Percentiles rank a stretch among this genome's conserved stretches.
These are phyloP conservation scores for Cytospora schulzeri DNA, from an alignment of 2,329 filamentous ascomycete species.

Conservation along the genomic window DNA sequence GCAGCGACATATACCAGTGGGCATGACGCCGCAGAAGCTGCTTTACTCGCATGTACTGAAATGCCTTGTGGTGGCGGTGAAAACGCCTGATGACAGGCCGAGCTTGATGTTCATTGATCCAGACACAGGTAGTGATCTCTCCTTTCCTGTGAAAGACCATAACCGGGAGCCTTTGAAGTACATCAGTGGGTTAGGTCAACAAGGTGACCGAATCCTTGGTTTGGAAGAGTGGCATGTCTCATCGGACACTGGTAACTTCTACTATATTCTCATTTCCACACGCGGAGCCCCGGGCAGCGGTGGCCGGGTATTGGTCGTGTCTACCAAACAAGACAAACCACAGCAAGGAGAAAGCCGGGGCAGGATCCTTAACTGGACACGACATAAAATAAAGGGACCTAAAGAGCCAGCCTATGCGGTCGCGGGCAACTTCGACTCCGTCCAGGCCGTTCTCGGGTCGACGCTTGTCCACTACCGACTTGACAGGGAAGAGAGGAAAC, in stretches of 20 bases:
- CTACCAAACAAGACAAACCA: conserved; percentile 42
- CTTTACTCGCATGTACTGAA: conserved; percentile 57
- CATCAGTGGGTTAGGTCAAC: conserved; percentile 58
- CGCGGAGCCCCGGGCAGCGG: conserved; percentile 35
- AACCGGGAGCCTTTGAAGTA: conserved; percentile 45
- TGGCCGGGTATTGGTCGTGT: conserved; percentile 59
- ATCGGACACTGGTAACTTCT: conserved; percentile 59
- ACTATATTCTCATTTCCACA: conserved; percentile 64
- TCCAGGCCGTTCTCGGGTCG: conserved; percentile 38
- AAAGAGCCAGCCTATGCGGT: conserved; percentile 57
- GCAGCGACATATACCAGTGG: conserved; percentile 50
- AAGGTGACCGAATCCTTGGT: conserved; percentile 60
- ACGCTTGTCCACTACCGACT: conserved; percentile 38
- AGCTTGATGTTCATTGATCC: conserved; percentile 60
- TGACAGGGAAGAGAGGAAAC: conserved; percentile 52
- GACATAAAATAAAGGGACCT: conserved; percentile 49
- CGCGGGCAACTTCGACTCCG: not conserved
- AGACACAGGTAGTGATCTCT: conserved; percentile 55
- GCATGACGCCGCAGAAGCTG: conserved; percentile 53
- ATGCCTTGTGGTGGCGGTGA: conserved; percentile 56
- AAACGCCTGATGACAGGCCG: conserved; percentile 42
- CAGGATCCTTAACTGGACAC: conserved; percentile 56
- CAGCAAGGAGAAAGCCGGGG: conserved; percentile 33
- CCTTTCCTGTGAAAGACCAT: conserved; percentile 38
- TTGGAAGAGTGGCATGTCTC: conserved; percentile 66